A percentile compares a stretch with the other conserved stretches of the same genome.
Evolutionary conservation across 306 rosid species (phyloP).

Genomic region (Lathyrus aphaca): DNA sequence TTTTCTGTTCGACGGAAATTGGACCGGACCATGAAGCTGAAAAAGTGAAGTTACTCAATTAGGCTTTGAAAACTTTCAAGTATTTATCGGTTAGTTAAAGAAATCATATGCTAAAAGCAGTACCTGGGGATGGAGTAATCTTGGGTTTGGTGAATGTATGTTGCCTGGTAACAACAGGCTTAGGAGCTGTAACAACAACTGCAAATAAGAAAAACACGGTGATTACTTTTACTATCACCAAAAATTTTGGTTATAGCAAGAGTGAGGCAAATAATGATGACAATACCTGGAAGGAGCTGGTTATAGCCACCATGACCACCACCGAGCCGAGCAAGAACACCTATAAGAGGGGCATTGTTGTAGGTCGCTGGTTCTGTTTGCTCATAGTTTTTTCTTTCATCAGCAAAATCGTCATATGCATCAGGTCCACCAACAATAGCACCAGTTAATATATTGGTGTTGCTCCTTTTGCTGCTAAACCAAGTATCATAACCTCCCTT

Average conservation of each 20-base stretch:
- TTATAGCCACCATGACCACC: constrained; percentile 68
- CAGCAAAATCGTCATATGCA: constrained; percentile 96
- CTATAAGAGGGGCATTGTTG: constrained; percentile 96
- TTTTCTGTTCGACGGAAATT: constrained; percentile 66
- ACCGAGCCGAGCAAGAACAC: constrained; percentile 75
- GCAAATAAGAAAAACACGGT: constrained; percentile 32
- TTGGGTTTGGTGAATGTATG: constrained; percentile 52
- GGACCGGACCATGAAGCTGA: constrained; percentile 68
- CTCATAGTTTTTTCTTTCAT: constrained; percentile 89
- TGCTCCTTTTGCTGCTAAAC: constrained; percentile 74
- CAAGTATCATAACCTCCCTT: constrained; percentile 93
- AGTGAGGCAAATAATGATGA: not conserved
- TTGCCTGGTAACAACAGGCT: constrained; percentile 52
- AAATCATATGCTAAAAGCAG: not conserved
- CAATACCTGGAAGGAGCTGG: constrained; percentile 94
- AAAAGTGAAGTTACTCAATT: constrained; percentile 40
- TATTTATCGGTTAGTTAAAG: not conserved
- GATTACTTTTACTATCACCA: not conserved
- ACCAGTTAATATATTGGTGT: constrained; percentile 83
- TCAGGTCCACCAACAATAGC: constrained; percentile 99
- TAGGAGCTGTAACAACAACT: constrained; percentile 63
- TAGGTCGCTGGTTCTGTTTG: constrained; percentile 99
- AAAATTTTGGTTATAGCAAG: not conserved
- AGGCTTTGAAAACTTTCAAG: constrained; percentile 7
- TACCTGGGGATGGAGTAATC: constrained; percentile 78